Evolutionary conservation across 106 monocot species (phyloP), one percentile per base, ranked within the genome.

Genomic region (Acorus gramineus): DNA sequence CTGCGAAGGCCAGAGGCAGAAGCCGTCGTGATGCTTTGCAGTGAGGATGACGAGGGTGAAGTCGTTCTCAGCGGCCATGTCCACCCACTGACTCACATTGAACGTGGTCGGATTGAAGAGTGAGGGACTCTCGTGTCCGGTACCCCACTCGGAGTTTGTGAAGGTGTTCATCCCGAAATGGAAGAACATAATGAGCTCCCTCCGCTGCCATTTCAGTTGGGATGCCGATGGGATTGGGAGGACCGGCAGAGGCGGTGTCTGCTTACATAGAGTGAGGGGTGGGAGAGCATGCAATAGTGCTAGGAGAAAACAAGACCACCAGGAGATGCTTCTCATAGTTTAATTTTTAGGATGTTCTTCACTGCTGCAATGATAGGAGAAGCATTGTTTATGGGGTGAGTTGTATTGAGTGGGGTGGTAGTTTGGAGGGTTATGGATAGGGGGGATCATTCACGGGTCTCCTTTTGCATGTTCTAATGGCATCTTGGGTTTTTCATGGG

Each of bases 141-240:
- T 81, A 44, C 93, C 93, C 93, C 89, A 93, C 56, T 93, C 93
- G 3, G 79, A 73, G 66, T 86, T 64, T 0, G 93, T 93, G 89
- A 93, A 93, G 14, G 93, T 93, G 86, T 93, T 93, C 75, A 89
- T 58, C 49, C 93, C 89, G 64, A 93, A 93, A 73, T 93, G 93
- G 84, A 86, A 89, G 81, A 93, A 93, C 81, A 89, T 81, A 42
- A 89, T 84, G 44, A 93, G 12, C 73, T 93, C 93, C 14, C 89
- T 69, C 6, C 84, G 83, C 55, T 93, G 93, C 93, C 93, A 93
- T 67, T 74, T 78, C 66, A 93, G 76, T 66, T 93, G 93, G 6
- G 86, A 52, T 2, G 72, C 76, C 2, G 86, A 69, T 6, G 93
- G 93, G n/a, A 89, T 52, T 4, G 93, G 93, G 4, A 76, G 79